Percentiles rank a stretch among this genome's conserved stretches.
Conservation (phyloP, 352 stramenopile genomes). For the Phytophthora podocarpi region DNA sequence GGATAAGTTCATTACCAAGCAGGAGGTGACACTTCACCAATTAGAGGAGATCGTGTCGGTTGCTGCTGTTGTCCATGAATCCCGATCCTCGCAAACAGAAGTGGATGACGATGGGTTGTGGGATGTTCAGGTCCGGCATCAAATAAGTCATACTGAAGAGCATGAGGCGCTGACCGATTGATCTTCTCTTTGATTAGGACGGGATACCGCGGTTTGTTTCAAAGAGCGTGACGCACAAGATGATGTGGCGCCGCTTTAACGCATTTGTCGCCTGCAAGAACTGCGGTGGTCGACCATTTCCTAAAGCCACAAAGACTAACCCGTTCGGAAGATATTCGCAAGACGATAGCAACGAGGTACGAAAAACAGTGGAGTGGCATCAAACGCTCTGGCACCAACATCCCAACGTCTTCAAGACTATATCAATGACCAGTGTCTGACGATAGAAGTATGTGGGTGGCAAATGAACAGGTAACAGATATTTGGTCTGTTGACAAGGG, state of each 20-base stretch:
- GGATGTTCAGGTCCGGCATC: constrained; percentile 56
- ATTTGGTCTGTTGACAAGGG: constrained; percentile 60
- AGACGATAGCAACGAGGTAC: constrained; percentile 30
- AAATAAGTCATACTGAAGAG: too few species aligned
- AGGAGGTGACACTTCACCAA: constrained; percentile 49
- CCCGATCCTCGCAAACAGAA: constrained; percentile 52
- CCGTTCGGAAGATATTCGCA: constrained; percentile 3
- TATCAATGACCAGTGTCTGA: too few species aligned
- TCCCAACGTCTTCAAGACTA: too few species aligned
- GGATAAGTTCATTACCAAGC: constrained; percentile 49
- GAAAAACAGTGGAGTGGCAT: too few species aligned
- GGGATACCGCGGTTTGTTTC: constrained; percentile 67
- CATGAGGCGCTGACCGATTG: background rate
- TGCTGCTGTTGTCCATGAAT: constrained; percentile 13
- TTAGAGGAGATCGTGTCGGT: constrained; percentile 40
- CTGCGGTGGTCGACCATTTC: constrained; percentile 57
- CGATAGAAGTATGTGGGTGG: too few species aligned
- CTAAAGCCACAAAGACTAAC: constrained; percentile 30
- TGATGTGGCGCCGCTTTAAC: constrained; percentile 74
- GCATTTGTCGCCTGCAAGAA: constrained; percentile 76
- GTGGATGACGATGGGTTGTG: constrained; percentile 79
- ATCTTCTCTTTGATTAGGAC: constrained; percentile 36
- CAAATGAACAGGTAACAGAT: constrained; percentile 51
- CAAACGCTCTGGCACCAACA: too few species aligned
- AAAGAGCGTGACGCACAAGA: constrained; percentile 44